Evolutionary conservation across 805 yeast genomes (phyloP).

Genomic region (Pichia ethanolica): DNA sequence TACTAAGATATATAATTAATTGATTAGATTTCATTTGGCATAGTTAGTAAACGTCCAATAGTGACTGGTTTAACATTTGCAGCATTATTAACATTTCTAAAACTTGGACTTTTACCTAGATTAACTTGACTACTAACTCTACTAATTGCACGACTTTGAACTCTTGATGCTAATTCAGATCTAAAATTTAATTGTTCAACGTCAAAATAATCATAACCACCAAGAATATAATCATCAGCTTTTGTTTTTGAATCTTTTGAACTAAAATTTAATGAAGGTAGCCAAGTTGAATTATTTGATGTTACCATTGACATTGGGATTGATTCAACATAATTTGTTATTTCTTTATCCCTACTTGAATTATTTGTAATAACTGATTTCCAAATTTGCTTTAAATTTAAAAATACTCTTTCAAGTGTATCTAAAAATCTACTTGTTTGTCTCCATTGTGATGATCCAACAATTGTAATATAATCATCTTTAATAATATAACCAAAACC

Average conservation of each 20-base stretch:
- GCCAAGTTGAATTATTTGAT: constrained; percentile 20
- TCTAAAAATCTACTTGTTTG: constrained; percentile 50
- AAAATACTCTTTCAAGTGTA: constrained; percentile 43
- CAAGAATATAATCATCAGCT: constrained; percentile 33
- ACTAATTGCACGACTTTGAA: constrained; percentile 21
- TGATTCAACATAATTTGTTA: constrained; percentile 24
- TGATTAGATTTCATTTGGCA: constrained; percentile 18
- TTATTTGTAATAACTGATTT: constrained; percentile 14
- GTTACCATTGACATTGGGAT: constrained; percentile 27
- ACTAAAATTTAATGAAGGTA: constrained; percentile 5
- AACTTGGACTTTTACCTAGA: constrained; percentile 8
- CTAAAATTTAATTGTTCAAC: constrained; percentile 46
- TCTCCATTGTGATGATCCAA: constrained; percentile 54
- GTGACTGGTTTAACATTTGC: constrained; percentile 5
- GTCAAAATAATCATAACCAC: constrained; percentile 57
- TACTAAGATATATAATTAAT: background rate
- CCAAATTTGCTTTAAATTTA: constrained; percentile 37
- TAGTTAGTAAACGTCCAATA: constrained; percentile 20
- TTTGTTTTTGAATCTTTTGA: background rate
- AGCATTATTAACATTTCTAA: constrained; percentile 6
- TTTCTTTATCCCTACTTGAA: constrained; percentile 16
- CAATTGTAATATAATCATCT: constrained; percentile 41
- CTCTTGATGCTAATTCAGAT: constrained; percentile 29
- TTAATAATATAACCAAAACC: constrained; percentile 51
- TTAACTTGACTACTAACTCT: constrained; percentile 18